Percentiles rank a stretch among this genome's conserved stretches.
These are phyloP conservation scores for Diaporthe humulicola DNA, from an alignment of 2,329 filamentous ascomycete genomes.

Conservation along the genomic window DNA sequence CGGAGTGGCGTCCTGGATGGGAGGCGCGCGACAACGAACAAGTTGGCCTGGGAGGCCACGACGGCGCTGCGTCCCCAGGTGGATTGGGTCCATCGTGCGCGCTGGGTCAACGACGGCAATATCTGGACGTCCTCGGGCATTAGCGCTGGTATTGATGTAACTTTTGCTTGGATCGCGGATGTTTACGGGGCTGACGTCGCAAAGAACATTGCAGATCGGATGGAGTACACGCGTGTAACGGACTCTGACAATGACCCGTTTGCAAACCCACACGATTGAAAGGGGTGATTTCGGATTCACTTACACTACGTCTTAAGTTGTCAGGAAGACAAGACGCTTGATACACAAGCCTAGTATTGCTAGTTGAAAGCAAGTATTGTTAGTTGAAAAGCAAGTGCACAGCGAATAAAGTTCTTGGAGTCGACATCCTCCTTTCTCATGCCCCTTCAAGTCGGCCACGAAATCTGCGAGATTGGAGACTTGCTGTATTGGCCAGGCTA, in stretches of 20 bases:
- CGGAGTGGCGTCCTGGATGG: conserved; percentile 66
- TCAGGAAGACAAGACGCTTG: not conserved
- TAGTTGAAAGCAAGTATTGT: not conserved
- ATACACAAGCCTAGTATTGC: not conserved
- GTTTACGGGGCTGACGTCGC: conserved; percentile 68
- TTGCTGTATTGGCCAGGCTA: too few species aligned
- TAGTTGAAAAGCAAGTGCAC: not conserved
- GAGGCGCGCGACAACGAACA: conserved; percentile 69
- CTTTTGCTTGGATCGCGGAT: conserved; percentile 67
- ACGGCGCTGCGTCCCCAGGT: conserved; percentile 56
- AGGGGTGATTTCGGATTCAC: fast-evolving
- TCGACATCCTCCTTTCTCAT: too few species aligned
- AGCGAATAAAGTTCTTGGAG: too few species aligned
- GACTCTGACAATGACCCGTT: conserved; percentile 69
- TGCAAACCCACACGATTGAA: conserved; percentile 47
- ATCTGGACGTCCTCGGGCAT: conserved; percentile 71
- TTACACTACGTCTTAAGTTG: not conserved
- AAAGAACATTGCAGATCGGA: conserved; percentile 58
- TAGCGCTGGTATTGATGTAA: conserved; percentile 72
- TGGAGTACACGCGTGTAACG: conserved; percentile 70
- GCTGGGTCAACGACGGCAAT: conserved; percentile 71
- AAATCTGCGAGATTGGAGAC: too few species aligned
- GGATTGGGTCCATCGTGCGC: conserved; percentile 64
- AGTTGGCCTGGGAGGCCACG: conserved; percentile 59
- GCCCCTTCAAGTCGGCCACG: too few species aligned